A percentile compares a stretch with the other conserved stretches of the same genome.
Conservation (phyloP, 495 filamentous ascomycete species). For the Xylaria cubensis region DNA sequence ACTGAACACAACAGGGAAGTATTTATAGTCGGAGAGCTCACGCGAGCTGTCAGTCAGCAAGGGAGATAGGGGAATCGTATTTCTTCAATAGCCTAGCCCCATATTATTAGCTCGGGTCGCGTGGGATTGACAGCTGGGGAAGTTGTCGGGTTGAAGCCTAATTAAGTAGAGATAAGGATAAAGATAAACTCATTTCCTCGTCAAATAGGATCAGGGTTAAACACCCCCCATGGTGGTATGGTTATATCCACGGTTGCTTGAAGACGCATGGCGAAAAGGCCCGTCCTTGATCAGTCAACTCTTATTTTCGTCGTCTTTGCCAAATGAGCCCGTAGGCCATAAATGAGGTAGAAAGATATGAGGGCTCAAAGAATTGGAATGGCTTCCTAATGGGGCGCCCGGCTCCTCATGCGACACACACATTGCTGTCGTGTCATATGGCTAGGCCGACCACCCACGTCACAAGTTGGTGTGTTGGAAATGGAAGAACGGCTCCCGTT, state of each 20-base stretch:
- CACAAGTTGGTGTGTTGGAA: conserved; percentile 22
- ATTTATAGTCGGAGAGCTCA: conserved; percentile 19
- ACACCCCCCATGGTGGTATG: conserved; percentile 8
- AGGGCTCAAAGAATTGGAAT: background rate
- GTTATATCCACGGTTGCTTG: background rate
- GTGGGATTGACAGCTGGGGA: conserved; percentile 12
- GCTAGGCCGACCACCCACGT: conserved; percentile 2
- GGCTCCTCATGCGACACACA: conserved; percentile 15
- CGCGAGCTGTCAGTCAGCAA: conserved; percentile 20
- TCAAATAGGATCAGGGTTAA: background rate
- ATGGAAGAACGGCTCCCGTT: background rate
- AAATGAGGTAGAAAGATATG: background rate
- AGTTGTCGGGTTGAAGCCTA: conserved; percentile 1
- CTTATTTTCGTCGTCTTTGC: background rate
- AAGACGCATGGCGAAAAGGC: conserved; percentile 5
- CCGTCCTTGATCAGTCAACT: background rate
- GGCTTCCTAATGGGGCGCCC: background rate
- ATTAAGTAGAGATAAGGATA: background rate
- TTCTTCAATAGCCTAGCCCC: background rate
- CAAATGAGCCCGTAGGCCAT: background rate
- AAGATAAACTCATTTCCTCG: conserved; percentile 12
- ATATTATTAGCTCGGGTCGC: conserved; percentile 10
- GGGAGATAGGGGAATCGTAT: background rate
- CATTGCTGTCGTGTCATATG: conserved; percentile 20
- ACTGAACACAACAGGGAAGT: background rate